Percentiles rank a stretch among this genome's conserved stretches.
phyloP scores from a whole-genome alignment of 306 rosid genomes.

The Ceratonia siliqua region DNA sequence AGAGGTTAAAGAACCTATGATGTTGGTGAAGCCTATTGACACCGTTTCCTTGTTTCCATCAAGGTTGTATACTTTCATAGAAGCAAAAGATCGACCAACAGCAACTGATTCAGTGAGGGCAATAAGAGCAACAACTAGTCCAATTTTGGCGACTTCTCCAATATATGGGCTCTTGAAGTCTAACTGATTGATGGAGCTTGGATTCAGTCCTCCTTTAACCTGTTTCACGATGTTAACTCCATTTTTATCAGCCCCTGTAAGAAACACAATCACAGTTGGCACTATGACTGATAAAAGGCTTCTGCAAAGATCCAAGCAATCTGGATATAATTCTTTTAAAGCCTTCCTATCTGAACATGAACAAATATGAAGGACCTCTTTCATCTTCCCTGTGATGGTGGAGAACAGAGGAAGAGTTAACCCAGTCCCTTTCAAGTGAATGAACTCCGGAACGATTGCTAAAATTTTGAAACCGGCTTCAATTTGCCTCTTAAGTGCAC shows the following conservation, averaged over 20 bases:
- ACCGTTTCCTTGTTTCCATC: slow-evolving; percentile 93
- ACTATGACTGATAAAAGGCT: slow-evolving; percentile 61
- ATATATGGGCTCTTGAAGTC: slow-evolving; percentile 49
- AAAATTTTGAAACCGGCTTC: too few species aligned
- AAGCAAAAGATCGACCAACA: slow-evolving; percentile 83
- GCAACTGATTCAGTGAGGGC: slow-evolving; percentile 92
- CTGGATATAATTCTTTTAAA: too few species aligned
- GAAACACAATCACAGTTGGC: slow-evolving; percentile 66
- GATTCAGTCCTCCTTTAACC: slow-evolving; percentile 75
- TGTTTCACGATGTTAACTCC: slow-evolving; percentile 82
- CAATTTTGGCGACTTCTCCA: slow-evolving; percentile 59
- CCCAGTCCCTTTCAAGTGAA: too few species aligned
- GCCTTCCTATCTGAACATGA: too few species aligned
- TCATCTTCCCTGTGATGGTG: too few species aligned
- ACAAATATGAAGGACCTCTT: too few species aligned
- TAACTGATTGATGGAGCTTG: slow-evolving; percentile 64
- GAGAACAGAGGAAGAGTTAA: too few species aligned
- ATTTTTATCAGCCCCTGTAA: slow-evolving; percentile 60
- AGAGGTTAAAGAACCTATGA: slow-evolving; percentile 84
- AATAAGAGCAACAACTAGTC: slow-evolving; percentile 63
- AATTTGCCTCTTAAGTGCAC: too few species aligned
- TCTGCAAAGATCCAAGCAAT: too few species aligned
- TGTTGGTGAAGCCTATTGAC: slow-evolving; percentile 76
- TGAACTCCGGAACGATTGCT: too few species aligned
- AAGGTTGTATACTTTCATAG: slow-evolving; percentile 72